Base-by-base conservation (phyloP, 768 basidiomycete species). In the Tricholoma saponaceum region DNA sequence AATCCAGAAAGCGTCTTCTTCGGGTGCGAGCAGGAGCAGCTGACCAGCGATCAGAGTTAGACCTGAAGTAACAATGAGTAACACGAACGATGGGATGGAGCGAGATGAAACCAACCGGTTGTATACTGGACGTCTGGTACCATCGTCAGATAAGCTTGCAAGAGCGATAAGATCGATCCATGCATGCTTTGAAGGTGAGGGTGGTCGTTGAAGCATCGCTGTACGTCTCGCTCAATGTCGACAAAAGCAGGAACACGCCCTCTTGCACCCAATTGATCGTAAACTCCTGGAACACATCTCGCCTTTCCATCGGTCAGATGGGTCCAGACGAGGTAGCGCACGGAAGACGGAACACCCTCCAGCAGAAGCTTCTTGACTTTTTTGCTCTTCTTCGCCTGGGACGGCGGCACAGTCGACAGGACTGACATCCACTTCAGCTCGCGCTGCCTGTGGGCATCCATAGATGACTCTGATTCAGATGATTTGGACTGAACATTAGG, bases 1-100 rank as follows among this genome's bases (percentile, higher is more conserved):
- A 18, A 89, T 92, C 91, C 91, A 94, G 69, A 94, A 94, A 0
- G 89, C 91, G 61, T 94, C 92, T 67, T 94, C 92, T 60, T 94
- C 91, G 0, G 91, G 92, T 0, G 89, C 83, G 49, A 89, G 83
- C 8, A 87, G 71, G 0, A 93, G 71, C 47, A 93, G 72, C 60
- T 90, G 85, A 1, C 89, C 89, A 20, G 85, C 82, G 53, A 92
- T 85, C 10, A 82, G 74, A 6, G 86, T 83, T 37, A 93, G 71
- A 4, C 87, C 91, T 91, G 55, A 1, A 47, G 50, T 25, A 3
- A 23, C 5, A 30, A 16, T 33, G 18, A 62, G 33, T 55, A 16
- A 51, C 30, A 54, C 5, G 59, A 60, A 51, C 20, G 4, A 2
- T 5, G 12, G 12, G 25, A 51, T 43, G 63, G 1, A 58, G 41